Conservation (phyloP, 768 basidiomycete genomes). For the Xerocomellus intermedius region DNA sequence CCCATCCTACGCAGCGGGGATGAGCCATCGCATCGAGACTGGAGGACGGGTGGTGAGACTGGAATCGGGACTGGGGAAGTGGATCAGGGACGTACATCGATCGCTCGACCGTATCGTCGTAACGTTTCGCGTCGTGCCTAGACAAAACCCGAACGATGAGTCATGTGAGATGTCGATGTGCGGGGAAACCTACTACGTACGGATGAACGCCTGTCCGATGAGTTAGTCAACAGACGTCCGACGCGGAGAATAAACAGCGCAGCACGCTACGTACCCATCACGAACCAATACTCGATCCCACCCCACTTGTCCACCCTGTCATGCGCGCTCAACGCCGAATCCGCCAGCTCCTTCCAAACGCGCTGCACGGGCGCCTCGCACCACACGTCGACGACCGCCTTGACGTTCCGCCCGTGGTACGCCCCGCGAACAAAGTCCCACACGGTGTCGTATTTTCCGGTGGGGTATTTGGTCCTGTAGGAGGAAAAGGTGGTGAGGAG, state of each 20-base stretch:
- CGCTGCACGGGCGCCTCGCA: conserved; percentile 73
- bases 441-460: conserved; percentile 52
- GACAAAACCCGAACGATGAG: neutral
- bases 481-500: conserved; percentile 68
- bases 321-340: conserved; percentile 56
- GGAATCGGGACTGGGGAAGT: neutral
- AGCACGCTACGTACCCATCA: conserved; percentile 54
- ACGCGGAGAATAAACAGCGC: no score
- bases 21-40: conserved; percentile 76
- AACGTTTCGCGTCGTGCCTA: conserved; percentile 71
- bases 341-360: conserved; percentile 69
- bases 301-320: conserved; percentile 56
- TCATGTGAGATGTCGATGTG: neutral
- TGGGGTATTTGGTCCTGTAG: conserved; percentile 62
- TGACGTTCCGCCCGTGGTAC: conserved; percentile 55
- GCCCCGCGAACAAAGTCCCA: conserved; percentile 66
- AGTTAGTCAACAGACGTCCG: neutral
- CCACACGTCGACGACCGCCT: conserved; percentile 82
- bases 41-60: neutral
- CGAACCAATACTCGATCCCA: conserved; percentile 77
- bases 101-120: conserved; percentile 64
- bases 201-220: conserved; percentile 61
- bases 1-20: conserved; percentile 83
- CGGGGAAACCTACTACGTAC: conserved; percentile 39
- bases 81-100: conserved; percentile 52